Evolutionary conservation across 176 grass and related monocot genomes (phyloP).

Genomic region (Sorghum bicolor): Sorghum_bicolor_NCBIv3 NC_012875.2:53035501-53036000

Average conservation of each 20-base stretch:
- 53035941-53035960: constrained; percentile 60
- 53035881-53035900: constrained; percentile 37
- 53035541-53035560: too few relatives aligned
- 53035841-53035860: neutral
- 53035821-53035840: constrained; percentile 16
- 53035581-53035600: too few relatives aligned
- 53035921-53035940: constrained; percentile 56
- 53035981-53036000: constrained; percentile 83
- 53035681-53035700: neutral
- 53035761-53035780: neutral
- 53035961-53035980: constrained; percentile 83
- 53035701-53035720: neutral
- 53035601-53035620: neutral
- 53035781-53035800: constrained; percentile 5
- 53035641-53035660: neutral
- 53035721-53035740: constrained; percentile 13
- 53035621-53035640: constrained; percentile 5
- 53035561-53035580: too few relatives aligned
- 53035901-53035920: constrained; percentile 50
- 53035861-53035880: neutral
- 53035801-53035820: neutral
- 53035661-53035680: neutral
- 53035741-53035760: neutral
- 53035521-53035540: neutral
- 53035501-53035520: neutral